Base-by-base conservation (phyloP, 257 asterid genomes). In the Gentiana macrophylla region DNA sequence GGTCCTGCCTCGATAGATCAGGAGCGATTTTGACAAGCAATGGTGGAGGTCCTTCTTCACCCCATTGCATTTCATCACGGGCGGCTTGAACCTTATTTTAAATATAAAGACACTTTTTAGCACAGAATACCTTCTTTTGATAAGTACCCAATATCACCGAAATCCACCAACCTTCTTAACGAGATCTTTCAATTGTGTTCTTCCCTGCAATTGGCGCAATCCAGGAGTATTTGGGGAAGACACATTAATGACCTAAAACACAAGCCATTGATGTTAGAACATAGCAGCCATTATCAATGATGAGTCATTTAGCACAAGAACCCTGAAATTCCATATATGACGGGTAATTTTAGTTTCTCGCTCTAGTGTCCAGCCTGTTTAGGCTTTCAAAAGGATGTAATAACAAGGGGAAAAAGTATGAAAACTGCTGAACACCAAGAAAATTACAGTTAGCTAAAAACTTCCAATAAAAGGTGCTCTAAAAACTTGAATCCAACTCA, bases 41-140 rank as follows among this genome's bases (percentile, higher is more conserved):
- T 0, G 97, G 97, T 8, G 99, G 97, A 43, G 99, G 97, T 8
- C 98, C 98, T 54, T 92, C 98, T 63, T 92, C 98, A 58, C 90
- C 97, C 99, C 99, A 88, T 81, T 92, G 97, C 99, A 88, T 92
- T 77, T 92, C 99, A 68, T 92, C 97, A 52, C 97, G 91, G 55
- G 94, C 97, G 8, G 95, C 99, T 84, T 83, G 99, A 66, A 92
- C 83, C 99, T 92, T 65, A 59, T 41, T 32, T 24, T 24, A 24
- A 56, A 10, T 10, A 41, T 41, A 41, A 41, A 41, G 46, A 41
- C 9, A 10, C 9, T 5, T 41, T 41, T 41, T 10, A 41, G 50
- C 52, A 48, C 64, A 33, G 46, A 62, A 7, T 7, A 54, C 55
- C 34, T 35, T 37, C 54, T 47, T 12, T 24, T 61, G 8, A 47